Base-by-base conservation (phyloP, 768 basidiomycete genomes). In the Gautieria morchelliformis region DNA sequence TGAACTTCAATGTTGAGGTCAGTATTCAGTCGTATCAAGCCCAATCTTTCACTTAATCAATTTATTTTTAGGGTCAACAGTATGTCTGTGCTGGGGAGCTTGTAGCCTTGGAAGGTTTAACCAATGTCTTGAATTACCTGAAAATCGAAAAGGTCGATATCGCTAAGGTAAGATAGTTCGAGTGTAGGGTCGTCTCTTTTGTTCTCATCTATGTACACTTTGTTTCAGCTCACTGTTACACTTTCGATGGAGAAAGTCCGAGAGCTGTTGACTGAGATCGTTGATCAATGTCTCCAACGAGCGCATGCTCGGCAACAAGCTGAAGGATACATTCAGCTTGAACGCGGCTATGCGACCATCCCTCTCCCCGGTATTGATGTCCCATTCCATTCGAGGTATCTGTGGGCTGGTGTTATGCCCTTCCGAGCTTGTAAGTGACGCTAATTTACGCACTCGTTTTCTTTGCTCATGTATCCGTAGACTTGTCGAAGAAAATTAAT, bases 81-180 rank as follows among this genome's bases (percentile, higher is more conserved):
- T 98, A 98, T 69, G 96, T 99, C 61, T 96, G 93, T 64, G 96
- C 96, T 45, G 96, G 96, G 71, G 95, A 98, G 69, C 83, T 98
- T 40, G 77, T 94, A 33, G 90, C 91, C 1, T 76, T 98, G 37
- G 93, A 96, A 63, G 89, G 93, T 0, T 80, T 98, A 76, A 95
- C 94, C 15, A 95, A 95, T 63, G 93, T 95, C 46, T 76, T 98
- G 64, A 99, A 99, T 74, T 94, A 92, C 70, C 74, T 99, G 62
- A 99, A 98, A 74, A 74, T 93, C 8, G 85, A 99, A 76, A 98
- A 95, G 79, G 87, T 96, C 45, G 94, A 97, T 67, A 88, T 93
- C 54, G 76, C 80, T 1, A 89, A 91, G 80, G 90, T 87, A 61
- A 33, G 4, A n/a, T 14, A 53, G 32, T n/a, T 30, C 8, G 42